These are phyloP conservation scores for Prunus persica DNA, from an alignment of 306 rosid genomes.

Conservation along the genomic window DNA sequence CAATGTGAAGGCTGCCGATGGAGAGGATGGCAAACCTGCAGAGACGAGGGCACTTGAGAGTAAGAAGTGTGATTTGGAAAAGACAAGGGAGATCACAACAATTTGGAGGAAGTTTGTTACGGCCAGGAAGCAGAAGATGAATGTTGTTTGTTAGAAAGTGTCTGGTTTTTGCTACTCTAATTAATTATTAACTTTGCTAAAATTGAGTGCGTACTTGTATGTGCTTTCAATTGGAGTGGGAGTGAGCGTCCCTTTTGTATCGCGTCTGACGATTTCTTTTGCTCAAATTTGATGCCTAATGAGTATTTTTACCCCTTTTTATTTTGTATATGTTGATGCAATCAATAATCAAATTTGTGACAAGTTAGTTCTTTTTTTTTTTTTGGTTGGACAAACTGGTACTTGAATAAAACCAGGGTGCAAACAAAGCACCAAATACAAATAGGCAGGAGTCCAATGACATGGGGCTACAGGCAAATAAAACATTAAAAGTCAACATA, in stretches of 20 bases:
- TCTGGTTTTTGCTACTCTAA: background rate
- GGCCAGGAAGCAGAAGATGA: slow-evolving; percentile 65
- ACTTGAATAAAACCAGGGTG: too few relatives aligned
- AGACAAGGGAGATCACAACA: slow-evolving; percentile 66
- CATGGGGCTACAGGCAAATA: too few relatives aligned
- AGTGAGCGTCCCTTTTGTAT: background rate
- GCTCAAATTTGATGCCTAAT: background rate
- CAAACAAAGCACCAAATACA: too few relatives aligned
- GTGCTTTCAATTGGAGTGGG: background rate
- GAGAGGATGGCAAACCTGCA: background rate
- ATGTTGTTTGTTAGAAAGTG: slow-evolving; percentile 53
- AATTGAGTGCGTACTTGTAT: background rate
- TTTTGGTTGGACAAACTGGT: too few relatives aligned
- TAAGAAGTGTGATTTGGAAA: slow-evolving; percentile 56
- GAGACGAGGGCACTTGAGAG: slow-evolving; percentile 10
- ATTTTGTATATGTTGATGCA: background rate
- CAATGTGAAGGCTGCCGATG: slow-evolving; percentile 4
- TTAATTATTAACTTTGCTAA: background rate
- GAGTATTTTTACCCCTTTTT: background rate
- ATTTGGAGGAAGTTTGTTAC: slow-evolving; percentile 74
- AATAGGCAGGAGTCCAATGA: too few relatives aligned
- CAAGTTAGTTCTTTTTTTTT: too few relatives aligned
- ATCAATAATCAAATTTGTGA: too few relatives aligned
- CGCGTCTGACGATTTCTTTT: background rate
- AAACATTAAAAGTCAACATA: too few relatives aligned